Evolutionary conservation across 2,329 filamentous ascomycete genomes (phyloP).

Genomic region (Epicoccum nigrum): DNA sequence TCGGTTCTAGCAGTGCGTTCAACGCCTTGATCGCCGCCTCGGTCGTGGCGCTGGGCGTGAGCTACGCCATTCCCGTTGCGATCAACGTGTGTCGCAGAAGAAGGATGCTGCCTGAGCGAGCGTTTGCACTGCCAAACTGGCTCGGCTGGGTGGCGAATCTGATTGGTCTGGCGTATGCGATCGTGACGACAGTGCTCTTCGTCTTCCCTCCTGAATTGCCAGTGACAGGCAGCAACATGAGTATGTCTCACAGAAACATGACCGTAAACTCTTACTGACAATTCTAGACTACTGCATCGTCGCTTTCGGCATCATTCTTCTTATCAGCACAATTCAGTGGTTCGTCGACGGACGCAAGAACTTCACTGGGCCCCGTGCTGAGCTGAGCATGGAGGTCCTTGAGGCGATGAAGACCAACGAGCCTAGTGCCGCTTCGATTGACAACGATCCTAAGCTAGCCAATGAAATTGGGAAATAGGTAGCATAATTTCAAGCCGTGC

Average conservation of each 20-base stretch:
- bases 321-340: conserved; percentile 65
- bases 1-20: conserved; percentile 71
- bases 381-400: conserved; percentile 52
- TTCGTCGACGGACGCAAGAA: conserved; percentile 66
- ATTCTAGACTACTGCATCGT: conserved; percentile 58
- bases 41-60: conserved; percentile 73
- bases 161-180: conserved; percentile 67
- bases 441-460: conserved; percentile 58
- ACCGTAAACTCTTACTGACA: conserved; percentile 18
- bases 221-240: conserved; percentile 72
- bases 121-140: conserved; percentile 61
- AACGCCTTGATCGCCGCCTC: conserved; percentile 74
- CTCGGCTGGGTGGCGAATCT: conserved; percentile 67
- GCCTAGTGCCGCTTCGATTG: conserved; percentile 50
- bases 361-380: conserved; percentile 57
- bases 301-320: conserved; percentile 63
- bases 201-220: conserved; percentile 73
- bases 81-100: conserved; percentile 73
- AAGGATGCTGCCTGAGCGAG: conserved; percentile 65
- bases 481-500: neutral
- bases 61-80: conserved; percentile 75
- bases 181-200: conserved; percentile 76
- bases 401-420: conserved; percentile 38
- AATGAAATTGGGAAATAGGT: conserved; percentile 2
- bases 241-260: conserved; percentile 45